Base-by-base conservation (phyloP, 2,329 filamentous ascomycete species). In the Aspergillus thermomutatus region DNA sequence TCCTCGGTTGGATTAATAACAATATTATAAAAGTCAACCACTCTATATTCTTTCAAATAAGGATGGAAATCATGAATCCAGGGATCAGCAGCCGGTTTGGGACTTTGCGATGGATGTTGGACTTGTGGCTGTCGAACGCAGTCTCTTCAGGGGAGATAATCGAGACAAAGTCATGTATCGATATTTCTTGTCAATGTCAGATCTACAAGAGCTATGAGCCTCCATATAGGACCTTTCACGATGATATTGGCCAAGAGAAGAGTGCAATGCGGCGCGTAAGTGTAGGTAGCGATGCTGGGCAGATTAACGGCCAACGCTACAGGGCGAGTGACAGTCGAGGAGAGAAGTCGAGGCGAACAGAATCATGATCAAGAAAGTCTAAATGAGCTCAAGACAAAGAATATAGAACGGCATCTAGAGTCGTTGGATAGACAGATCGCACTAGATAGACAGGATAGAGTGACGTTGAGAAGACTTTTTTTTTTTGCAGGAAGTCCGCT, bases 261-360 rank as follows among this genome's bases (percentile, higher is more conserved):
- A 45, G 8, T n/a, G 21, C 8, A 45, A 45, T 45, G 11, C 11
- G 21, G 43, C 43, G 43, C 43, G 43, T 46, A 46, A 46, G 21
- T 11, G 43, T 26, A 26, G 43, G 43, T 26, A 26, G 43, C 21
- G 43, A 3, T 46, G 43, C 43, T 6, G 43, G 50, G 23, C 28
- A 49, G 52, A 55, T 59, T 47, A 64, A 54, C 54, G 25, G 37
- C 45, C 21, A 50, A 53, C 41, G 54, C 25, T 43, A 34, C 47
- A 23, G 53, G 53, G 43, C 43, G 47, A 41, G 56, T 50, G 45
- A 19, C 53, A 31, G 52, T 43, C 56, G 55, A 53, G 37, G 40
- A 53, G 11, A 23, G 43, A 23, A 46, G 19, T 4, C 8, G 43
- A 26, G n/a, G 23, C 21, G 43, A 46, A 23, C 11, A 46, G 43